Conservation (phyloP, 139 green algal species). For the Astrephomene gubernaculifera region DNA sequence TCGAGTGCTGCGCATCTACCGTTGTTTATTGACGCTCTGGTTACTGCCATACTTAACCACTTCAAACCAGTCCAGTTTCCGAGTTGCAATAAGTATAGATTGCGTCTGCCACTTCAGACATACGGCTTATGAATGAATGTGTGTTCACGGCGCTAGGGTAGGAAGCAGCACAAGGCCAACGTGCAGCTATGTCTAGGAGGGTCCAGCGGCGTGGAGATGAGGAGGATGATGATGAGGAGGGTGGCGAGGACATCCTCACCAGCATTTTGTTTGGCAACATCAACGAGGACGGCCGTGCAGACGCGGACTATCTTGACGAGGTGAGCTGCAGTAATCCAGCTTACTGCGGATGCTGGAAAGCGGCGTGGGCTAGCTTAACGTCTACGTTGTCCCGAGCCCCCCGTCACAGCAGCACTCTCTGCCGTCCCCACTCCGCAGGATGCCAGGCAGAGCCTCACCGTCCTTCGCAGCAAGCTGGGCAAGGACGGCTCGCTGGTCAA, state of each 20-base stretch:
- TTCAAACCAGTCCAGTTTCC: no score
- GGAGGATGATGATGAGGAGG: conserved; percentile 18
- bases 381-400: no score
- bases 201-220: neutral
- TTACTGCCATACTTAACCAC: no score
- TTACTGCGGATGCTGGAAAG: neutral
- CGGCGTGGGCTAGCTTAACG: no score
- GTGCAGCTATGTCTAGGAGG: conserved; percentile 5
- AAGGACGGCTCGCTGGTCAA: conserved; percentile 5
- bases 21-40: no score
- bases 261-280: conserved; percentile 36
- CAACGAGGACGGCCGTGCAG: conserved; percentile 25
- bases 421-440: conserved; percentile 3
- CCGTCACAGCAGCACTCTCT: no score
- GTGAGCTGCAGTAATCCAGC: neutral
- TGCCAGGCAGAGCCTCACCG: conserved; percentile 6
- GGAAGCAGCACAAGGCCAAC: neutral
- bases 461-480: neutral
- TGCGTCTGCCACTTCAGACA: no score
- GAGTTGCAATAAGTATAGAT: no score
- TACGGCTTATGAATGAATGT: neutral
- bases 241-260: conserved; percentile 15
- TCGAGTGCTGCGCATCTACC: no score
- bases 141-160: neutral
- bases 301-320: conserved; percentile 35